A percentile compares a stretch with the other conserved stretches of the same genome.
These are phyloP conservation scores for Geranium incanum DNA, from an alignment of 441 rosid species.

Conservation along the genomic window DNA sequence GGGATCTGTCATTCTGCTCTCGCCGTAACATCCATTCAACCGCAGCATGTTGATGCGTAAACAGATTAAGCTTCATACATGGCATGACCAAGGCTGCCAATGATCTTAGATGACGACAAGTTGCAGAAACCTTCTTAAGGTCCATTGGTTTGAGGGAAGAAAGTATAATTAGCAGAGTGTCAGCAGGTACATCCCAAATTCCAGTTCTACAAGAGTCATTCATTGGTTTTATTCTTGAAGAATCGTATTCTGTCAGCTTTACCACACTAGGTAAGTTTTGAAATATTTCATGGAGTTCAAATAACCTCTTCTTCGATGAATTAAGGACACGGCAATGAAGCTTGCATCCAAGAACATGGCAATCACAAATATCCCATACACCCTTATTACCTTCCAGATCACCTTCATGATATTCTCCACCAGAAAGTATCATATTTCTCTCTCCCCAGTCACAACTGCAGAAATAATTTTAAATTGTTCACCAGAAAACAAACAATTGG, in stretches of 20 bases:
- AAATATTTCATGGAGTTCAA: conserved; percentile 76
- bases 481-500: neutral
- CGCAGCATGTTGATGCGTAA: conserved; percentile 88
- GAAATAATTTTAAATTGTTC: conserved; percentile 20
- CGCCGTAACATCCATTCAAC: conserved; percentile 92
- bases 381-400: conserved; percentile 26
- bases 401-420: conserved; percentile 29
- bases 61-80: conserved; percentile 76
- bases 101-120: conserved; percentile 64
- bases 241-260: conserved; percentile 27
- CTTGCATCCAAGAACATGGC: conserved; percentile 77
- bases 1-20: conserved; percentile 49
- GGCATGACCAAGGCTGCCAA: conserved; percentile 68
- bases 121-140: conserved; percentile 57
- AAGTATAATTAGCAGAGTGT: conserved; percentile 50
- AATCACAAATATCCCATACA: conserved; percentile 58
- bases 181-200: conserved; percentile 66
- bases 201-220: conserved; percentile 36
- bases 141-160: conserved; percentile 46
- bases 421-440: conserved; percentile 46
- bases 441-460: conserved; percentile 87
- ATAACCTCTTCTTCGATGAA: conserved; percentile 43
- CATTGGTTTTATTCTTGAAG: conserved; percentile 43
- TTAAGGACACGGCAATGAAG: conserved; percentile 39
- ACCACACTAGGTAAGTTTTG: conserved; percentile 54